phyloP scores from a whole-genome alignment of 2,329 filamentous ascomycete genomes.

The Xylariaceae sp. region DNA sequence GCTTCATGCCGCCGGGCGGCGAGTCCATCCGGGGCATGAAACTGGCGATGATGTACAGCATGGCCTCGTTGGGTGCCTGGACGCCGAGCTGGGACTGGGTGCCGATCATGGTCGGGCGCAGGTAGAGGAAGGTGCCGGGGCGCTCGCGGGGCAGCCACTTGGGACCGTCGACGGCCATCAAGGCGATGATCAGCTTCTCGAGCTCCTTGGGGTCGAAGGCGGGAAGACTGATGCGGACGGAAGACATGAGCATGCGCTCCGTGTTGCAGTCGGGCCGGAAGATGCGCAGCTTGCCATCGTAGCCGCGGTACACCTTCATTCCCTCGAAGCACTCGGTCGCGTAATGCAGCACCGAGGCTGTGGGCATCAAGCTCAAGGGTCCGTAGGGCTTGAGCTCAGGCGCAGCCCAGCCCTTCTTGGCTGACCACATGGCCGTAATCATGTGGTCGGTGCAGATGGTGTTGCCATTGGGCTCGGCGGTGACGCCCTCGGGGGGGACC shows the following conservation, averaged over 20 bases:
- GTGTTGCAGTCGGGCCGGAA: conserved; percentile 62
- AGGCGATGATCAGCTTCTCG: conserved; percentile 56
- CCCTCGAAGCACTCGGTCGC: conserved; percentile 76
- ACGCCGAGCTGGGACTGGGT: conserved; percentile 77
- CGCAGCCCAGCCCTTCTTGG: conserved; percentile 55
- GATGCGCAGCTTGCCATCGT: conserved; percentile 57
- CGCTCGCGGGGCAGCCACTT: conserved; percentile 72
- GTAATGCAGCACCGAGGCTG: conserved; percentile 65
- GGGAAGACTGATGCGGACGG: conserved; percentile 58
- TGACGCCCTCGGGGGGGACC: conserved; percentile 25
- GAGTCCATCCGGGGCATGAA: conserved; percentile 55
- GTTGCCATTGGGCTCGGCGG: conserved; percentile 31
- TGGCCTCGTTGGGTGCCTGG: conserved; percentile 71
- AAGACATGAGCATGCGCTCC: conserved; percentile 45
- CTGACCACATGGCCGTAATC: conserved; percentile 62
- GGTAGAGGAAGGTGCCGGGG: conserved; percentile 70
- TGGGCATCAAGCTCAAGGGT: conserved; percentile 61
- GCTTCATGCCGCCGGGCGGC: conserved; percentile 56
- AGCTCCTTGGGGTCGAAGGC: conserved; percentile 57
- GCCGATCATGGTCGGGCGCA: conserved; percentile 82
- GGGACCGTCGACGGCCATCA: conserved; percentile 66
- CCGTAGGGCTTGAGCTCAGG: conserved; percentile 63
- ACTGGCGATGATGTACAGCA: conserved; percentile 75
- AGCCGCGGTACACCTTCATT: conserved; percentile 65
- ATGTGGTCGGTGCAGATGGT: conserved; percentile 80